Evolutionary conservation across 306 rosid genomes (phyloP), one percentile per base, ranked within the genome.

Genomic region (Medicago lupulina): DNA sequence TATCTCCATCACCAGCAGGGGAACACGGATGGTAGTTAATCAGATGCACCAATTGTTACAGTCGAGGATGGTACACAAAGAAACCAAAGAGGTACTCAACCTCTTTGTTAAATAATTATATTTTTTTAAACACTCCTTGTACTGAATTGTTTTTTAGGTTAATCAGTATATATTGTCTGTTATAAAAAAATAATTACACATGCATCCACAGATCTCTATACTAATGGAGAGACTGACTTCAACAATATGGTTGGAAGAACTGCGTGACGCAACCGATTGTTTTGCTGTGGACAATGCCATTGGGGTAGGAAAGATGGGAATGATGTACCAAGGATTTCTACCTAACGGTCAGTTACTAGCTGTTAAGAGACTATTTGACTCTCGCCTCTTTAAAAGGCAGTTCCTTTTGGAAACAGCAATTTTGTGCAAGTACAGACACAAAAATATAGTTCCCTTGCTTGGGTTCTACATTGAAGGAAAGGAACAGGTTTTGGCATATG

Each of bases 221-320:
- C 13, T 67, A 54, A 38, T 66, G 14, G 83, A 82, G 66, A 76
- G 59, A 17, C 17, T 70, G 38, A 44, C 47, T 16, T 68, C 74
- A 4, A 79, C 68, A 18, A 49, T 76, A 63, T 79, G 46, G 15
- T 73, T 79, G 0, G n/a, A 41, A 1, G 87, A 79, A 70, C 77
- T 79, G 10, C 28, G 6, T 4, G 70, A 67, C 3, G 85, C 84
- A 50, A 86, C 87, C 0, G 40, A 81, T 7, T 38, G 34, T 55
- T 86, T 86, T 51, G 5, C 70, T 3, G 59, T 79, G 1, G 73
- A 72, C 21, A 81, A 81, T 19, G 78, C 76, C 34, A 81, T 86
- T 14, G 71, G 85, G 44, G 54, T 73, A 3, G 87, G 87, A 23
- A 80, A 74, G 34, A 80, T 53, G 6, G 81, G 86, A 65, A 80